Evolutionary conservation across 805 yeast species (phyloP).

Genomic region (Sugiyamaella marilandica): DNA sequence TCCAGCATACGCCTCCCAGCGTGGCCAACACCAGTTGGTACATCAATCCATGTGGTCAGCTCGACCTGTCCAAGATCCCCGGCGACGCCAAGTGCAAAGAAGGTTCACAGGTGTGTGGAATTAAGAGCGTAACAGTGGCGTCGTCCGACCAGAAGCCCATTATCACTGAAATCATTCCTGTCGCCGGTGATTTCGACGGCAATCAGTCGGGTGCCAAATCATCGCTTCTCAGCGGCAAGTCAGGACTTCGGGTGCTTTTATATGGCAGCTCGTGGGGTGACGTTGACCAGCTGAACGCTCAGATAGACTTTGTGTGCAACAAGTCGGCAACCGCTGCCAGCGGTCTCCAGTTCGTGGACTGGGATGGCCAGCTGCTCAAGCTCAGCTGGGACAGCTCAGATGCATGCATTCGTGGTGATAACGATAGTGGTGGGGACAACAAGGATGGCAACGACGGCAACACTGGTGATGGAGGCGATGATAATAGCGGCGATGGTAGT

Average conservation of each 20-base stretch:
- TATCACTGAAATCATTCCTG: conserved; percentile 58
- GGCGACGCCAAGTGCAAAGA: conserved; percentile 51
- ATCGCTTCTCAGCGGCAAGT: conserved; percentile 10
- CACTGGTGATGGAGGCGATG: conserved; percentile 19
- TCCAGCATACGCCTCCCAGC: conserved; percentile 75
- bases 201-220: conserved; percentile 27
- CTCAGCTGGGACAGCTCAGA: conserved; percentile 21
- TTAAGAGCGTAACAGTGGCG: conserved; percentile 46
- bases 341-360: conserved; percentile 12
- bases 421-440: conserved; percentile 14
- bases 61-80: conserved; percentile 32
- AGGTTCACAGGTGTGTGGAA: conserved; percentile 75
- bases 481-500: conserved; percentile 20
- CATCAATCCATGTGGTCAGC: conserved; percentile 61
- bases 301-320: conserved; percentile 29
- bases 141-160: conserved; percentile 33
- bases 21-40: conserved; percentile 59
- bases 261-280: conserved; percentile 71
- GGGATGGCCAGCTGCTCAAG: conserved; percentile 20
- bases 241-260: conserved; percentile 38
- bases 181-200: conserved; percentile 31
- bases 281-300: conserved; percentile 34
- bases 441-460: background rate
- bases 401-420: conserved; percentile 21
- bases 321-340: conserved; percentile 7